A percentile compares a stretch with the other conserved stretches of the same genome.
Evolutionary conservation across 2,329 filamentous ascomycete species (phyloP).

Genomic region (Fusarium hainanense): DNA sequence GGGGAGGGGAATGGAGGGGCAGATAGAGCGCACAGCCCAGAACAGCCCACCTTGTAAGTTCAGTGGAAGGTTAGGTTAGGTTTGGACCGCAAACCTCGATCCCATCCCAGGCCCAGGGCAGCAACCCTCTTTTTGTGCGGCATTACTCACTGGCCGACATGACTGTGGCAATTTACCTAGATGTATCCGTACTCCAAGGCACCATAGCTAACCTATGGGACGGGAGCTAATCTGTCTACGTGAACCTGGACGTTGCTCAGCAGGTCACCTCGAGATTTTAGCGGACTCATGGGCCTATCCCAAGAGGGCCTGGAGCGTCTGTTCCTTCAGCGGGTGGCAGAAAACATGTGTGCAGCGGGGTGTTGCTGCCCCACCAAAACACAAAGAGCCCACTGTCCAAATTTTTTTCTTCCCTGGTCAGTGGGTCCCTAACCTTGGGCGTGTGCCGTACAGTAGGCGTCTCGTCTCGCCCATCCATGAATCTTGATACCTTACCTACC

Average conservation of each 20-base stretch:
- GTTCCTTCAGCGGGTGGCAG: slow-evolving; percentile 23
- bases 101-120: slow-evolving; percentile 35
- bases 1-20: slow-evolving; percentile 27
- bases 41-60: slow-evolving; percentile 2
- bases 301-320: slow-evolving; percentile 37
- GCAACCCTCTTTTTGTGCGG: slow-evolving; percentile 43
- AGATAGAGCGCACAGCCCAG: background rate
- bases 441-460: slow-evolving; percentile 18
- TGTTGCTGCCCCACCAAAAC: slow-evolving; percentile 30
- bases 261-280: slow-evolving; percentile 36
- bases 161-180: slow-evolving; percentile 28
- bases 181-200: background rate
- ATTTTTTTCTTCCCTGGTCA: slow-evolving; percentile 43
- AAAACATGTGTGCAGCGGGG: slow-evolving; percentile 25
- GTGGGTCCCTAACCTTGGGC: slow-evolving; percentile 20
- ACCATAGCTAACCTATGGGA: slow-evolving; percentile 1
- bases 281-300: slow-evolving; percentile 37
- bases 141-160: slow-evolving; percentile 3
- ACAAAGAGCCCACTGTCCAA: slow-evolving; percentile 35
- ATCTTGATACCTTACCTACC: slow-evolving; percentile 38
- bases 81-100: background rate
- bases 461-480: slow-evolving; percentile 38
- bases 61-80: slow-evolving; percentile 8
- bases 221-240: background rate
- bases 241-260: slow-evolving; percentile 23